Evolutionary conservation across 768 basidiomycete genomes (phyloP).

Genomic region (Pleurotus pulmonarius): DNA sequence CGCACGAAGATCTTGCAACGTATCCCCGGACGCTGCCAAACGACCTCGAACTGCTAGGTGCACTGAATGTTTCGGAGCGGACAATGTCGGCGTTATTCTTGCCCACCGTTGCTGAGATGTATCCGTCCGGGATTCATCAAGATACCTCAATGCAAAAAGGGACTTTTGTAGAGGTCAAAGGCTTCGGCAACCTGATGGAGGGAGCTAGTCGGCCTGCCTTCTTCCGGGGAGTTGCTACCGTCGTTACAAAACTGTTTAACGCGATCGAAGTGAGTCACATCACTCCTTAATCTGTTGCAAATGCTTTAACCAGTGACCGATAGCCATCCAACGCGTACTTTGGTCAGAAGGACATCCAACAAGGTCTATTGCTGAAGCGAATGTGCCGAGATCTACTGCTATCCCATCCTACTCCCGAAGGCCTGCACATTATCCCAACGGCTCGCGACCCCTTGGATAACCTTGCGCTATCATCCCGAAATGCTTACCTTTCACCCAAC

Average conservation of each 20-base stretch:
- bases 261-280: constrained; percentile 61
- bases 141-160: constrained; percentile 73
- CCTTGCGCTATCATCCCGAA: constrained; percentile 89
- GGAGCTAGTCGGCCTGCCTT: constrained; percentile 84
- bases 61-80: constrained; percentile 32
- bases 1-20: constrained; percentile 85
- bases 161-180: constrained; percentile 90
- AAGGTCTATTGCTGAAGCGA: constrained; percentile 80
- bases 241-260: constrained; percentile 95
- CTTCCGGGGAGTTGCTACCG: constrained; percentile 93
- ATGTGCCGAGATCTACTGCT: constrained; percentile 78
- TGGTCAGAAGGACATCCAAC: constrained; percentile 98
- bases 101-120: constrained; percentile 81
- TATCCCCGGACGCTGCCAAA: constrained; percentile 85
- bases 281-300: constrained; percentile 5
- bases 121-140: constrained; percentile 87
- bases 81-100: constrained; percentile 72
- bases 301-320: background rate
- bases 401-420: constrained; percentile 66
- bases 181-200: constrained; percentile 91
- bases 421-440: constrained; percentile 87
- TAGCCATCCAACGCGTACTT: constrained; percentile 94
- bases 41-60: constrained; percentile 64
- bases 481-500: constrained; percentile 66
- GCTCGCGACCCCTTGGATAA: constrained; percentile 59